These are phyloP conservation scores for Colletotrichum sp. DNA, from an alignment of 2,329 filamentous ascomycete genomes.

Conservation along the genomic window DNA sequence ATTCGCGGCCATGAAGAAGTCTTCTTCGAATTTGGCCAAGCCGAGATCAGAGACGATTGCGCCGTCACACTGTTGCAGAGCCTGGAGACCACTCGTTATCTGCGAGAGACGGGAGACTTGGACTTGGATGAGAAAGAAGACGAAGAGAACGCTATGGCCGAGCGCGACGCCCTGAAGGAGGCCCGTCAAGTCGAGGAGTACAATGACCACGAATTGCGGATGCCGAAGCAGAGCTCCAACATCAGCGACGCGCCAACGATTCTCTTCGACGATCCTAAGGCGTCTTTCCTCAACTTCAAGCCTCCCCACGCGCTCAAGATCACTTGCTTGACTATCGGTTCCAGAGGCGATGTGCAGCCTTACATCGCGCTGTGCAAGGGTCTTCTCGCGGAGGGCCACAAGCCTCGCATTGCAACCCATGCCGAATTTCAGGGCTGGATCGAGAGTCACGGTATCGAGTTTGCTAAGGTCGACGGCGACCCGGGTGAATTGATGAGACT, in stretches of 20 bases:
- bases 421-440: conserved; percentile 90
- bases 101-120: conserved; percentile 73
- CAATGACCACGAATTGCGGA: conserved; percentile 53
- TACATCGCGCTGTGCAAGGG: conserved; percentile 97
- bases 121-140: conserved; percentile 72
- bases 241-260: conserved; percentile 72
- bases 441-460: conserved; percentile 91
- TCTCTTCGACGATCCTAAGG: conserved; percentile 86
- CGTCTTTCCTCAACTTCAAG: conserved; percentile 91
- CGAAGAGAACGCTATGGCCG: conserved; percentile 77
- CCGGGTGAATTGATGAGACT: conserved; percentile 94
- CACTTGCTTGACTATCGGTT: conserved; percentile 95
- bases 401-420: conserved; percentile 88
- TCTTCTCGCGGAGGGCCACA: conserved; percentile 85
- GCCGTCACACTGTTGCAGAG: conserved; percentile 79
- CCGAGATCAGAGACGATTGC: conserved; percentile 86
- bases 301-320: conserved; percentile 79
- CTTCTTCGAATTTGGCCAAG: conserved; percentile 89
- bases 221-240: conserved; percentile 51
- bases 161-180: conserved; percentile 80
- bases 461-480: conserved; percentile 86
- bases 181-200: conserved; percentile 63
- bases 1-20: conserved; percentile 94
- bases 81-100: conserved; percentile 73
- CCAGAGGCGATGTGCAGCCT: conserved; percentile 93